Conservation (phyloP, 441 rosid genomes). For the Arabidopsis lyrata region DNA sequence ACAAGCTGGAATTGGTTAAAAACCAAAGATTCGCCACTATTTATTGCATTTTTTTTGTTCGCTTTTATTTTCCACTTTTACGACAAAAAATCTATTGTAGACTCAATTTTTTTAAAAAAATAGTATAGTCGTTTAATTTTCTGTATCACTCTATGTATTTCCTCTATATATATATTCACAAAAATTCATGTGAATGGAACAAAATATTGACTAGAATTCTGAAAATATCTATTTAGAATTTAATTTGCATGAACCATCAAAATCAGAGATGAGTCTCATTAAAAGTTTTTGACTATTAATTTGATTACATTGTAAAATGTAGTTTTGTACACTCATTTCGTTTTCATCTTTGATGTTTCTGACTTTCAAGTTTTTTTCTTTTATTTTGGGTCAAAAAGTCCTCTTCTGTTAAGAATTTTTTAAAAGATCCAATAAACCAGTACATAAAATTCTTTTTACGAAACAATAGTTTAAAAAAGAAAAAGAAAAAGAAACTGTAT, state of each 20-base stretch:
- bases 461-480: background rate
- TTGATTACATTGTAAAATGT: conserved; percentile 3
- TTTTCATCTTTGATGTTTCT: conserved; percentile 13
- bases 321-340: conserved; percentile 9
- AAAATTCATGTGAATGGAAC: background rate
- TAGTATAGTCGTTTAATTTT: background rate
- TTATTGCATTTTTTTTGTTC: background rate
- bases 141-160: background rate
- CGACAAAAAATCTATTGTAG: background rate
- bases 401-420: background rate
- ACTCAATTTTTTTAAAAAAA: background rate
- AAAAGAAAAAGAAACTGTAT: background rate
- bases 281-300: background rate
- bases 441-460: background rate
- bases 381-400: background rate
- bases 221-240: background rate
- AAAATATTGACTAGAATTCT: conserved; percentile 10
- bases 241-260: conserved; percentile 7
- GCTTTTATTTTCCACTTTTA: background rate
- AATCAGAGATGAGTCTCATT: background rate
- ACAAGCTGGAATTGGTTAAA: background rate
- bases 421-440: background rate
- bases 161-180: background rate
- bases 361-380: background rate
- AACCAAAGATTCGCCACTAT: too few species aligned